phyloP scores from a whole-genome alignment of 2,329 filamentous ascomycete species.

The Talaromyces sp. region DNA sequence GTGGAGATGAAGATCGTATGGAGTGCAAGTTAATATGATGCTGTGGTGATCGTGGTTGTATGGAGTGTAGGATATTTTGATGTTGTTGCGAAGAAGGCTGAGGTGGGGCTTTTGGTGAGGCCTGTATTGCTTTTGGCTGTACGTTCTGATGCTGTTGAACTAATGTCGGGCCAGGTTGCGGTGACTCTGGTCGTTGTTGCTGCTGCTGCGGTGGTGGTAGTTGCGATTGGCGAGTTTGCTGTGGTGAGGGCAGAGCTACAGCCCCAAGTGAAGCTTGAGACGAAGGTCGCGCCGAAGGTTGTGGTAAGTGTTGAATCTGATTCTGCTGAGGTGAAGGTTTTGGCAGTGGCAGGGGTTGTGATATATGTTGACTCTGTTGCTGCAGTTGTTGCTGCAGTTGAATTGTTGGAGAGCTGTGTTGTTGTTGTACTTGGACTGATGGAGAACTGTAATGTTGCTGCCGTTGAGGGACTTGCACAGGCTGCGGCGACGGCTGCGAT shows the following conservation, averaged over 20 bases:
- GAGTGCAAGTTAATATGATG: conserved; percentile 10
- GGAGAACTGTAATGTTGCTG: conserved; percentile 15
- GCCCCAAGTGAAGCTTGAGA: conserved; percentile 21
- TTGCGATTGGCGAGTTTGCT: conserved; percentile 6
- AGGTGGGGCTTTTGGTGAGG: neutral
- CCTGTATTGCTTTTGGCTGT: neutral
- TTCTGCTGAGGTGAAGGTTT: conserved; percentile 5
- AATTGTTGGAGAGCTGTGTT: neutral
- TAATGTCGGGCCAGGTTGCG: neutral
- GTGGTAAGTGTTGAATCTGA: conserved; percentile 6
- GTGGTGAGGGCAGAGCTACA: conserved; percentile 12
- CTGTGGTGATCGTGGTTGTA: conserved; percentile 21
- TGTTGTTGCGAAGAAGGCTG: neutral
- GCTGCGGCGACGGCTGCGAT: conserved; percentile 21
- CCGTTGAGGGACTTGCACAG: conserved; percentile 7
- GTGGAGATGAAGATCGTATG: conserved; percentile 20
- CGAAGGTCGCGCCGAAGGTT: neutral
- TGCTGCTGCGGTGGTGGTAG: neutral
- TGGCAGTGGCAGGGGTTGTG: neutral
- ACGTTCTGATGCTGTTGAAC: neutral
- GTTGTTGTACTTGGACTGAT: conserved; percentile 15
- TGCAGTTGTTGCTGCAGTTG: conserved; percentile 1
- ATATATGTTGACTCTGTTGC: neutral
- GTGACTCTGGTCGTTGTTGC: neutral
- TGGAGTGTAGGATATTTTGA: neutral